Percentiles rank a stretch among this genome's conserved stretches.
These are phyloP conservation scores for Pseudonitzschia delicatissima DNA, from an alignment of 108 stramenopile genomes.

Conservation along the genomic window DNA sequence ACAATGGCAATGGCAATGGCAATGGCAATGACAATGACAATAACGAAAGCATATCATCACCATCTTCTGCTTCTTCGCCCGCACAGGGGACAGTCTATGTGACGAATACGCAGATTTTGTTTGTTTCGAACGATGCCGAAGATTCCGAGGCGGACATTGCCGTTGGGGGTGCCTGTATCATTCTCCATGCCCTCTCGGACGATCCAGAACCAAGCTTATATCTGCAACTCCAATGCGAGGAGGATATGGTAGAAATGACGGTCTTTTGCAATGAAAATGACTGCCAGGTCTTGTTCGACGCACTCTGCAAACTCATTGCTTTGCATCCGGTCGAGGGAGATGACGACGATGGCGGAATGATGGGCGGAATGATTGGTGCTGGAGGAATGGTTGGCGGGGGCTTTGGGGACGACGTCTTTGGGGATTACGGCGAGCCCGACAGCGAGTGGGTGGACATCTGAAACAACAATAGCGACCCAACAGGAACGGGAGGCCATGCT, in stretches of 20 bases:
- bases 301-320: conserved; percentile 59
- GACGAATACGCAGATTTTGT: conserved; percentile 35
- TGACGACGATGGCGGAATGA: conserved; percentile 34
- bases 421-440: conserved; percentile 11
- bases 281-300: conserved; percentile 58
- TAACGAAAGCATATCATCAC: too few species aligned
- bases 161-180: conserved; percentile 64
- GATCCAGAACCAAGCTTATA: conserved; percentile 41
- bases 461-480: conserved; percentile 16
- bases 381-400: background rate
- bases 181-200: conserved; percentile 61
- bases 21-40: conserved; percentile 9
- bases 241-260: background rate
- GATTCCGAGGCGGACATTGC: conserved; percentile 39
- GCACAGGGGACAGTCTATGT: conserved; percentile 16
- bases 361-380: background rate
- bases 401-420: background rate
- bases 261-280: too few species aligned
- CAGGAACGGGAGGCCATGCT: conserved; percentile 55
- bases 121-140: conserved; percentile 8
- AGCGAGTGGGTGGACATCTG: conserved; percentile 12
- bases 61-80: too few species aligned
- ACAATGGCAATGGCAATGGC: background rate
- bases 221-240: conserved; percentile 21
- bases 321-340: conserved; percentile 52